A percentile compares a stretch with the other conserved stretches of the same genome.
Evolutionary conservation across 163 green algal species (phyloP).

Genomic region (Scenedesmus sp.): DNA sequence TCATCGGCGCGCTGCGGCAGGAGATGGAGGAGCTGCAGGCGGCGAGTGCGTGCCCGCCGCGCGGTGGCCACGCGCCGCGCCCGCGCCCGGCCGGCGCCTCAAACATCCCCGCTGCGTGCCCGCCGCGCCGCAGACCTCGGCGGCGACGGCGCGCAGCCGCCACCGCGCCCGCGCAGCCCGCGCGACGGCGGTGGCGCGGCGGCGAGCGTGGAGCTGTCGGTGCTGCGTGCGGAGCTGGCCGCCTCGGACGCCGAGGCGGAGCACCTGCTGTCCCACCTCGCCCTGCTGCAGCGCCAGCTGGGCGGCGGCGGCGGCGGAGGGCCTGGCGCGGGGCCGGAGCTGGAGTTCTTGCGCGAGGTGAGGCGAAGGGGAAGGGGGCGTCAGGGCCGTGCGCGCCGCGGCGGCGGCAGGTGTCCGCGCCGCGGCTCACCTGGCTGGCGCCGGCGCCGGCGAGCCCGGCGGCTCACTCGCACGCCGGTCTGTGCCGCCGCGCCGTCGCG

Average conservation of each 20-base stretch:
- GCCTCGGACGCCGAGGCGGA: conserved; percentile 57
- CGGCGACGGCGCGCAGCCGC: too few species aligned
- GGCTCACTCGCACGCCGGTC: too few species aligned
- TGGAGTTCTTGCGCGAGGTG: conserved; percentile 50
- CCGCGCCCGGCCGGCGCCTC: too few species aligned
- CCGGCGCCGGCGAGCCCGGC: too few species aligned
- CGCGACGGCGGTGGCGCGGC: not conserved
- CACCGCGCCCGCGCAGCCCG: not conserved
- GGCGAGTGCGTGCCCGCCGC: conserved; percentile 34
- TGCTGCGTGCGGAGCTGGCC: conserved; percentile 51
- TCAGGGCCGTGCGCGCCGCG: not conserved
- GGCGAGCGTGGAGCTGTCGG: not conserved
- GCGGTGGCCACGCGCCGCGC: too few species aligned
- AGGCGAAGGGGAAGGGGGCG: not conserved
- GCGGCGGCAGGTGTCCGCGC: too few species aligned
- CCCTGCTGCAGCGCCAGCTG: conserved; percentile 57
- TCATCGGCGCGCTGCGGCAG: conserved; percentile 52
- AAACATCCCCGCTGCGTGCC: too few species aligned
- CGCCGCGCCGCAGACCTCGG: too few species aligned
- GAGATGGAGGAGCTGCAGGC: conserved; percentile 63
- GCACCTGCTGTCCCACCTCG: conserved; percentile 53
- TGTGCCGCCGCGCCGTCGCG: not conserved
- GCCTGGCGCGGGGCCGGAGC: conserved; percentile 25
- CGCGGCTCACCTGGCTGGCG: too few species aligned
- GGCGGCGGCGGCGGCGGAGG: not conserved